Base-by-base conservation (phyloP, 306 rosid species). In the Prunus kanzakura region DNA sequence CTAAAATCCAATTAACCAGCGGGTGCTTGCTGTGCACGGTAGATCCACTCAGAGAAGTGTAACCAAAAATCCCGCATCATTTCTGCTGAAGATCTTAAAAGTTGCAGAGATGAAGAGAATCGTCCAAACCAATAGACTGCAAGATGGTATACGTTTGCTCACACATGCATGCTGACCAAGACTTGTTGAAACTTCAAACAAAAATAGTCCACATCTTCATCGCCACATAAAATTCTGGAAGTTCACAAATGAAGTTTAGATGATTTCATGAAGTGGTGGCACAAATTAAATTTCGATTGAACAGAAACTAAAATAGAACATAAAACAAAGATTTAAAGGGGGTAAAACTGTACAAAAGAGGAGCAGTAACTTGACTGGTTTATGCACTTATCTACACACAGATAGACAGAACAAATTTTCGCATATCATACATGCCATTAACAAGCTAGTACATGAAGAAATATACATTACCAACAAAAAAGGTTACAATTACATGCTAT, bases 21-120 rank as follows among this genome's bases (percentile, higher is more conserved):
- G 20, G 77, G 30, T 73, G 69, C 46, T 73, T 29, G 58, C 60
- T n/a, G 7, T 73, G 76, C 41, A 73, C 22, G 76, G 75, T 61
- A 18, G 66, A 70, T 11, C 1, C 16, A 71, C 78, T 72, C 69
- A 2, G 14, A n/a, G 56, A 57, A 29, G 51, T n/a, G 51, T 8
- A 49, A 73, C 78, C 0, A 45, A 67, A 56, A 73, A 32, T 57
- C 62, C 41, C 29, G 16, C 25, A 10, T 27, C 78, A 32, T 70
- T 55, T 50, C 78, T 27, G 74, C 54, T 30, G 8, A 20, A 57
- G 43, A 65, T 55, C 27, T 43, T 30, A 23, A 27, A 49, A 27
- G 27, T 30, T 41, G 58, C 55, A 73, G 52, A 46, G 32, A 65
- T 72, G 73, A 52, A 22, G 76, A 51, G 30, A 18, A 13, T 60